phyloP scores from a whole-genome alignment of 208 protist genomes.

The Leishmania braziliensis region DNA sequence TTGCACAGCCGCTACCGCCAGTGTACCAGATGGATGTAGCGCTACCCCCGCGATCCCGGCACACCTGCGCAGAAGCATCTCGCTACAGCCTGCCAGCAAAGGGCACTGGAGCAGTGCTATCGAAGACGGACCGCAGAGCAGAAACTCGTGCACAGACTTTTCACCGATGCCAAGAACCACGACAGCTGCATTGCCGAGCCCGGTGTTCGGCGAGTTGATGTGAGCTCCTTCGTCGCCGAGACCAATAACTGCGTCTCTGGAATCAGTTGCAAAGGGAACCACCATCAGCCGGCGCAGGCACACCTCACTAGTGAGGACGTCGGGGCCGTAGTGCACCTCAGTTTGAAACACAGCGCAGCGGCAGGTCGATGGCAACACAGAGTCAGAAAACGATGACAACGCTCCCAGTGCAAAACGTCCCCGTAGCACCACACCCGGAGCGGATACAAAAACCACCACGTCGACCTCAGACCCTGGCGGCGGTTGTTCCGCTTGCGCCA shows the following conservation, averaged over 20 bases:
- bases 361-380: background rate
- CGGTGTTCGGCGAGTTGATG: background rate
- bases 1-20: constrained; percentile 54
- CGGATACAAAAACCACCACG: constrained; percentile 23
- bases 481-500: background rate
- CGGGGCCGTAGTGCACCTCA: constrained; percentile 18
- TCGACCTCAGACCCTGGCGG: constrained; percentile 1
- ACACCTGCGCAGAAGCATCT: constrained; percentile 31
- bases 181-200: background rate
- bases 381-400: background rate
- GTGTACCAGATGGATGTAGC: constrained; percentile 55
- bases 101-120: constrained; percentile 56
- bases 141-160: constrained; percentile 49
- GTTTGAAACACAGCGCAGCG: background rate
- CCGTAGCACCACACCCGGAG: constrained; percentile 16
- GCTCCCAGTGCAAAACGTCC: constrained; percentile 18
- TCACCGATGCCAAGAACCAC: constrained; percentile 50
- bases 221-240: background rate
- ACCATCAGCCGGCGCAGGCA: constrained; percentile 22
- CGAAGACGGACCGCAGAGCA: constrained; percentile 26
- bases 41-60: constrained; percentile 52
- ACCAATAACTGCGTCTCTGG: background rate
- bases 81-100: constrained; percentile 27
- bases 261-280: constrained; percentile 12
- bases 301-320: constrained; percentile 18